Evolutionary conservation across 257 asterid genomes (phyloP).

Genomic region (Nicotiana paniculata): DNA sequence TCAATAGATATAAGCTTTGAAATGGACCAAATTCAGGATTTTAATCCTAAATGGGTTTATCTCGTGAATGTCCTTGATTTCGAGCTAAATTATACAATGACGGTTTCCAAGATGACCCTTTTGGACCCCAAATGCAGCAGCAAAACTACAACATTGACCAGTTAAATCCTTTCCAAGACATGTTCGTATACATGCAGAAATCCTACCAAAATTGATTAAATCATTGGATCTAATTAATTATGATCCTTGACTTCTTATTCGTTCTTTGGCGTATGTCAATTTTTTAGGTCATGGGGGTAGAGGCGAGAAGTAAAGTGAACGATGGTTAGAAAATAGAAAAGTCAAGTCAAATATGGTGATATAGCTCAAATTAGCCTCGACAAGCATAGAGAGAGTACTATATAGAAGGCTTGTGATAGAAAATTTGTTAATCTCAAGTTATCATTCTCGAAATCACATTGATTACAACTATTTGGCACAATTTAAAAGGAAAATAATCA

Average conservation of each 20-base stretch:
- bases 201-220: conserved; percentile 23
- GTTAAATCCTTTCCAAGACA: conserved; percentile 39
- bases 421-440: neutral
- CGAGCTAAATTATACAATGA: conserved; percentile 30
- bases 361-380: neutral
- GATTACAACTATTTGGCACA: neutral
- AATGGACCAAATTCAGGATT: too few relatives aligned
- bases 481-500: too few relatives aligned
- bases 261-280: neutral
- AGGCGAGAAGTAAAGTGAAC: neutral
- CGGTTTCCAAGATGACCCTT: conserved; percentile 47
- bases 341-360: conserved; percentile 2
- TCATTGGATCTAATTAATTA: neutral
- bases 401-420: neutral
- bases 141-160: conserved; percentile 36
- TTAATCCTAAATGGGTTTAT: conserved; percentile 28
- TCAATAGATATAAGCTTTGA: too few relatives aligned
- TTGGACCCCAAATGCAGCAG: conserved; percentile 33
- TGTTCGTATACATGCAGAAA: conserved; percentile 44
- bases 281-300: neutral
- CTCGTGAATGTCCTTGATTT: conserved; percentile 33
- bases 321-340: neutral
- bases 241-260: neutral
- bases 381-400: neutral
- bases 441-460: neutral